Percentiles rank a stretch among this genome's conserved stretches.
Conservation (phyloP, 2,329 filamentous ascomycete species). For the Fusarium tricinctum region DNA sequence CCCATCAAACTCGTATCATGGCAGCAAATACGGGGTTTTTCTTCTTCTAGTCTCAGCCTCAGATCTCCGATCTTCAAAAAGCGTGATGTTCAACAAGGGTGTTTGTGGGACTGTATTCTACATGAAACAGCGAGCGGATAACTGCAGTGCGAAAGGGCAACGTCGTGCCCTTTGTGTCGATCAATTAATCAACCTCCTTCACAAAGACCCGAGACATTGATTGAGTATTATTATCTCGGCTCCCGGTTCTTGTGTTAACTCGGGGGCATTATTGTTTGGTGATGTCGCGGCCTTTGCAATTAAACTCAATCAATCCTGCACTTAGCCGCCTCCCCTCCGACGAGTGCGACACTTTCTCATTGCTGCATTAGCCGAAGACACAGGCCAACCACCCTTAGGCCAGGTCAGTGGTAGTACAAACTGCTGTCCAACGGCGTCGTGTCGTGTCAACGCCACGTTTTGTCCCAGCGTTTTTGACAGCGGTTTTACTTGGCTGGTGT, state of each 20-base stretch:
- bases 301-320: background rate
- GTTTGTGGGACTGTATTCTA: background rate
- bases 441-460: background rate
- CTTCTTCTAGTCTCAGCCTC: background rate
- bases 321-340: background rate
- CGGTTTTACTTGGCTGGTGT: background rate
- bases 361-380: background rate
- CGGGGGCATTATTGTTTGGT: background rate
- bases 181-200: slow-evolving; percentile 17
- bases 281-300: background rate
- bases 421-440: background rate
- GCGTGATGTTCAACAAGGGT: background rate
- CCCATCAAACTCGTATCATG: background rate
- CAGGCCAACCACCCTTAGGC: background rate
- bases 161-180: background rate
- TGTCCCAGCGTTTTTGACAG: background rate
- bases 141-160: slow-evolving; percentile 8
- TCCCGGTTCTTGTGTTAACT: background rate
- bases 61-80: background rate
- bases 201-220: slow-evolving; percentile 17
- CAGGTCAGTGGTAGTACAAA: background rate
- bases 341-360: background rate
- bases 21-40: background rate
- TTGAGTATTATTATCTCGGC: background rate
- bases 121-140: background rate